Percentiles rank a stretch among this genome's conserved stretches.
These are phyloP conservation scores for Usnea hakonensis DNA, from an alignment of 495 filamentous ascomycete genomes.

Conservation along the genomic window DNA sequence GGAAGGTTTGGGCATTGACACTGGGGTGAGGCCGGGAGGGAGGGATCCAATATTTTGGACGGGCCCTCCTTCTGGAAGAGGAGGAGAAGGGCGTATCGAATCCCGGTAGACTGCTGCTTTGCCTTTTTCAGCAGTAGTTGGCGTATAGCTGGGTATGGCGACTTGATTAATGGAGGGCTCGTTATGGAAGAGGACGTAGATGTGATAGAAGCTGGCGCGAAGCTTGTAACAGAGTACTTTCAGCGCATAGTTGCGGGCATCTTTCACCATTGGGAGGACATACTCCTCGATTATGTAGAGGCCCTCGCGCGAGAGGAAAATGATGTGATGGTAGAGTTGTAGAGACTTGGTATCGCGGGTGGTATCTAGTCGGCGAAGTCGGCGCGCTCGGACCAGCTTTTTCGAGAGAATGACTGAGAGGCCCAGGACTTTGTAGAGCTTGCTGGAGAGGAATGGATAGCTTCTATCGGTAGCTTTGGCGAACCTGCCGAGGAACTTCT, in stretches of 20 bases:
- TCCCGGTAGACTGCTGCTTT: slow-evolving; percentile 15
- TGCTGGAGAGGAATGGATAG: slow-evolving; percentile 67
- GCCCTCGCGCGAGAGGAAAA: slow-evolving; percentile 92
- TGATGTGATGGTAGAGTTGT: slow-evolving; percentile 74
- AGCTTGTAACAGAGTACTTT: slow-evolving; percentile 88
- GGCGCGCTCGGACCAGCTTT: slow-evolving; percentile 74
- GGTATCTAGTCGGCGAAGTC: slow-evolving; percentile 74
- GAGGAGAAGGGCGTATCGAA: slow-evolving; percentile 32
- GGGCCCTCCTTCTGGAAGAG: slow-evolving; percentile 28
- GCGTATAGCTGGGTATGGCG: slow-evolving; percentile 33
- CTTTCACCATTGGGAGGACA: slow-evolving; percentile 68
- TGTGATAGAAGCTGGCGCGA: slow-evolving; percentile 88
- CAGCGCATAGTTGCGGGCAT: slow-evolving; percentile 53
- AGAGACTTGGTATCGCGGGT: slow-evolving; percentile 72
- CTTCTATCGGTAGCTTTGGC: slow-evolving; percentile 64
- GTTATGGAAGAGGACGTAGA: slow-evolving; percentile 95
- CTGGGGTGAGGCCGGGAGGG: slow-evolving; percentile 39
- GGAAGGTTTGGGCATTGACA: slow-evolving; percentile 44
- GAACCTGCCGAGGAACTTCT: slow-evolving; percentile 86
- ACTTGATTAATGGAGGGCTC: slow-evolving; percentile 48
- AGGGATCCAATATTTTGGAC: slow-evolving; percentile 28
- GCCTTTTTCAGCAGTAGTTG: slow-evolving; percentile 20
- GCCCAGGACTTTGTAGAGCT: slow-evolving; percentile 84
- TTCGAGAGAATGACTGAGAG: slow-evolving; percentile 81
- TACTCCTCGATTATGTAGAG: slow-evolving; percentile 78